Base-by-base conservation (phyloP, 2,329 filamentous ascomycete genomes). In the Orbilia oligospora region DNA sequence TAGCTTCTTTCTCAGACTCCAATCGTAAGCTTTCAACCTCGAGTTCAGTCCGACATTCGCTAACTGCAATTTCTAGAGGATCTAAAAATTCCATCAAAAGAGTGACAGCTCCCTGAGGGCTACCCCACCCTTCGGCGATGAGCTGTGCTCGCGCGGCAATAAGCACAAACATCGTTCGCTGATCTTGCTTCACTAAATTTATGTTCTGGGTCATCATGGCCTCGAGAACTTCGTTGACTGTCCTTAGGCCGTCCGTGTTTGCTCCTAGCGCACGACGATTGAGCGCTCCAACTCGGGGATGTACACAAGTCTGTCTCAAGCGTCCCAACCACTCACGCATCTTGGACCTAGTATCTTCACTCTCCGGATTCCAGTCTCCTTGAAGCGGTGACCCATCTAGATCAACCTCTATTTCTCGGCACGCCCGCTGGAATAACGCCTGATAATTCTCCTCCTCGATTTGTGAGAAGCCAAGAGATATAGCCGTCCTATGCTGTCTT, bases 171-270 rank as follows among this genome's bases (percentile, higher is more conserved):
- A 91, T 87, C 1, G 87, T 85, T 66, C 93, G 89, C 82, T 96
- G 91, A 73, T 95, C 91, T 0, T 87, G 85, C 65, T 91, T 89
- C 71, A 95, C 88, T 0, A 85, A 83, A 5, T 86, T 86, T 72
- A 95, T 92, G 51, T 91, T 94, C 82, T 95, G 91, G 70, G 97
- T 93, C 73, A 97, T 91, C 95, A 99, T 97, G 3, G 91, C 90
- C 80, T 93, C 91, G 10, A 99, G 86, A 0, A 98, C 95, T 20
- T 80, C 93, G 18, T 91, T 89, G 0, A 97, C 91, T 0, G 94
- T 97, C 12, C 92, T 88, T 80, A 97, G 87, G 0, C 93, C 91
- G 0, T 89, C 90, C 0, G 49, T 18, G 67, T 87, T 87, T 53
- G 88, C 87, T 0, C 91, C 91, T 5, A 93, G 84, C 0, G 89